phyloP scores from a whole-genome alignment of 768 basidiomycete genomes.

The Mycena chlorophos region DNA sequence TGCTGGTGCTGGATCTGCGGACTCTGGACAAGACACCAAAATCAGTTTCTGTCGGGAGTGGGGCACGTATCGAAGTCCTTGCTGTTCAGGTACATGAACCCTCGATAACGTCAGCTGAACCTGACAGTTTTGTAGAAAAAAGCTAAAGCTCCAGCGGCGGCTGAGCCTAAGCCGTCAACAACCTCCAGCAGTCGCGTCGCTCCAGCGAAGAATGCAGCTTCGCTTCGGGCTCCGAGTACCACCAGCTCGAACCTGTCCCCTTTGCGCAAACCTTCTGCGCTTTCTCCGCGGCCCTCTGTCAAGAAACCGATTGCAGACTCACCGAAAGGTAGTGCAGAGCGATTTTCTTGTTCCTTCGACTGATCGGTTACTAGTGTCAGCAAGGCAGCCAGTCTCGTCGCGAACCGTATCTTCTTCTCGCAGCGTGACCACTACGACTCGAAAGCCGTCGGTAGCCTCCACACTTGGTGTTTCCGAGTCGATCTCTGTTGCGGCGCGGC shows the following conservation, averaged over 20 bases:
- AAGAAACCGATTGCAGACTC: background rate
- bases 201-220: constrained; percentile 1
- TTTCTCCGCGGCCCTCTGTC: background rate
- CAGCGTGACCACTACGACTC: background rate
- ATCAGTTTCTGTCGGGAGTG: constrained; percentile 47
- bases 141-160: constrained; percentile 18
- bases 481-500: constrained; percentile 7
- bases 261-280: background rate
- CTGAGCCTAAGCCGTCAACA: constrained; percentile 18
- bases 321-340: constrained; percentile 1
- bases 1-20: constrained; percentile 66
- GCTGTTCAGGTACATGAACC: constrained; percentile 53
- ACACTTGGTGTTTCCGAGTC: background rate
- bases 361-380: background rate
- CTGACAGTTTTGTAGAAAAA: constrained; percentile 24
- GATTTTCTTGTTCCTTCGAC: background rate
- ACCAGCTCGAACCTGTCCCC: background rate
- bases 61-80: constrained; percentile 51
- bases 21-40: constrained; percentile 66
- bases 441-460: background rate
- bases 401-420: background rate
- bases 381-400: background rate
- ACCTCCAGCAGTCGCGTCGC: constrained; percentile 16
- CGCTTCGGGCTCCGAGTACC: background rate
- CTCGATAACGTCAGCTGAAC: background rate